phyloP scores from a whole-genome alignment of 2,329 filamentous ascomycete genomes.

The Pseudocercospora macadamiae region DNA sequence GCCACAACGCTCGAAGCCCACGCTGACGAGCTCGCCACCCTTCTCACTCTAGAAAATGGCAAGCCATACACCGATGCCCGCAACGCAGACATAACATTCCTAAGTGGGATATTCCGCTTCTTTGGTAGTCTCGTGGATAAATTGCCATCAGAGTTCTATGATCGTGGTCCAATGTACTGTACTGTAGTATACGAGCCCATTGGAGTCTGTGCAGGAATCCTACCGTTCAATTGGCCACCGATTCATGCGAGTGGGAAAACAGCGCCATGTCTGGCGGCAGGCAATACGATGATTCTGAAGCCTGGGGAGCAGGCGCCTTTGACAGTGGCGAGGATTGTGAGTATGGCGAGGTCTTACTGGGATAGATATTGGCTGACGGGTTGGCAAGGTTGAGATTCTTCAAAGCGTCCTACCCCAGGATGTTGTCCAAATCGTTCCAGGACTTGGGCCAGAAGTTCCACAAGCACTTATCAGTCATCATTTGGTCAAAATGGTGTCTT shows the following conservation, averaged over 20 bases:
- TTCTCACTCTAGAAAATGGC: conserved; percentile 34
- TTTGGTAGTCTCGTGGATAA: conserved; percentile 28
- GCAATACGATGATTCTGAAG: conserved; percentile 37
- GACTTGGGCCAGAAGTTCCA: conserved; percentile 20
- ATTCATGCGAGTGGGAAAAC: conserved; percentile 44
- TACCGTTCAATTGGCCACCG: conserved; percentile 40
- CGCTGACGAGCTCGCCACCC: conserved; percentile 29
- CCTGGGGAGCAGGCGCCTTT: conserved; percentile 31
- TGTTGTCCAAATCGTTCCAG: conserved; percentile 22
- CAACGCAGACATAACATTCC: conserved; percentile 26
- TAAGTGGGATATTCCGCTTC: conserved; percentile 29
- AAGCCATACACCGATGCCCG: conserved; percentile 29
- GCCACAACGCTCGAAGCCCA: conserved; percentile 17
- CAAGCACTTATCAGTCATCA: conserved; percentile 18
- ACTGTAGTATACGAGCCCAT: conserved; percentile 67
- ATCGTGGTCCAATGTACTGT: conserved; percentile 16
- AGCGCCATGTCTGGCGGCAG: conserved; percentile 44
- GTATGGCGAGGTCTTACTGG: too few relatives aligned
- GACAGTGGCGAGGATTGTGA: conserved; percentile 28
- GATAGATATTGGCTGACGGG: too few relatives aligned
- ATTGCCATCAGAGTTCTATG: conserved; percentile 23
- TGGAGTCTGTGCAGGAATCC: conserved; percentile 76
- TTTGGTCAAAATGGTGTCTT: conserved; percentile 73
- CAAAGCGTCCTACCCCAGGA: conserved; percentile 20
- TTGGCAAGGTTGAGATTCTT: conserved; percentile 28